Percentiles rank a stretch among this genome's conserved stretches.
These are phyloP conservation scores for Blepharisma undulans DNA, from an alignment of 169 alveolate species.

Conservation along the genomic window DNA sequence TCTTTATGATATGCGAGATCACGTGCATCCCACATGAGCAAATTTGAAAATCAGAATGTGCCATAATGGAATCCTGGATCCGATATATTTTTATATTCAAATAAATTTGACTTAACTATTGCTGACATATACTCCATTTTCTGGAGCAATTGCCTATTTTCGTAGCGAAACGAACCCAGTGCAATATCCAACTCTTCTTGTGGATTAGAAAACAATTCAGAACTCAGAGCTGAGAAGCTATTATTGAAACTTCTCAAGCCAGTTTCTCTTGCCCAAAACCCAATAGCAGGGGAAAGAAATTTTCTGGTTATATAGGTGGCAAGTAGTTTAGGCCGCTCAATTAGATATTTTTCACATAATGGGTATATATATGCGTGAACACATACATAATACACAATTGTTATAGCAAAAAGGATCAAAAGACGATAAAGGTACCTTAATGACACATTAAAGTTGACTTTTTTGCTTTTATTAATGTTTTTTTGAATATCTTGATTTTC, in stretches of 20 bases:
- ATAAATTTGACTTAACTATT: background rate
- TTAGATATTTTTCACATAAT: background rate
- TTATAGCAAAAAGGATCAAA: background rate
- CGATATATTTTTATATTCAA: background rate
- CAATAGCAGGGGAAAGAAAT: background rate
- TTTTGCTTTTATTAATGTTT: background rate
- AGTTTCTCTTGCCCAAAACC: background rate
- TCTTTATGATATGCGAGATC: background rate
- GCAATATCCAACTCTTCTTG: background rate
- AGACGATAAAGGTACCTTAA: background rate
- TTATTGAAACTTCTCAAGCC: background rate
- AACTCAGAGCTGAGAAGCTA: background rate
- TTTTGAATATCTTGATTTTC: background rate
- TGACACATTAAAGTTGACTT: background rate
- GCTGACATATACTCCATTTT: background rate
- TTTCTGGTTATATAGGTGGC: background rate
- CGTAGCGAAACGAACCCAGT: background rate
- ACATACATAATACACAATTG: background rate
- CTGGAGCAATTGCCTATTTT: background rate
- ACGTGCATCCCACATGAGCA: background rate
- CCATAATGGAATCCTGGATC: background rate
- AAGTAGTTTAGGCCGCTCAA: background rate
- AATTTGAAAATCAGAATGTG: background rate
- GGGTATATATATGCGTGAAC: background rate
- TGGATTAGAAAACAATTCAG: background rate